phyloP scores from a whole-genome alignment of 768 basidiomycete species.

The Postia placenta region DNA sequence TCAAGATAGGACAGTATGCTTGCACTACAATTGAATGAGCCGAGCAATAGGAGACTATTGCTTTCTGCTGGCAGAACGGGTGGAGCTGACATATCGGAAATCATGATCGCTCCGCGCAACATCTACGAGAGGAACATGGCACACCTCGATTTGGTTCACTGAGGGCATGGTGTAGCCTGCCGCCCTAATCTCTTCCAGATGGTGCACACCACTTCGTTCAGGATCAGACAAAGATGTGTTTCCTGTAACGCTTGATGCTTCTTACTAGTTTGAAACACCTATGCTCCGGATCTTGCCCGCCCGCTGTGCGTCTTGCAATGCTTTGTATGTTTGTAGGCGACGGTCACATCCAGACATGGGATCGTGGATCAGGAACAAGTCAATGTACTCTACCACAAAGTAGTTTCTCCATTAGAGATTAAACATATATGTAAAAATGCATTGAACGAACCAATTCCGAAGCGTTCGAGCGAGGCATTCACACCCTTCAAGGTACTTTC shows the following conservation, averaged over 20 bases:
- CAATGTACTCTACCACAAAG: constrained; percentile 34
- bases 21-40: constrained; percentile 31
- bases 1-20: constrained; percentile 61
- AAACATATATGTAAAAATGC: background rate
- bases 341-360: constrained; percentile 31
- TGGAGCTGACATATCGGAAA: constrained; percentile 50
- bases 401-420: background rate
- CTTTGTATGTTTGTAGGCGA: constrained; percentile 36
- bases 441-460: constrained; percentile 47
- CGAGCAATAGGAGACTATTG: constrained; percentile 65
- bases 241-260: too few species aligned
- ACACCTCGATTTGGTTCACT: constrained; percentile 81
- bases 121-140: constrained; percentile 5
- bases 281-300: constrained; percentile 32
- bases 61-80: constrained; percentile 75
- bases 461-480: constrained; percentile 50
- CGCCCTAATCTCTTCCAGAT: constrained; percentile 66
- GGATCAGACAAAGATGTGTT: background rate
- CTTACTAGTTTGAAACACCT: constrained; percentile 47
- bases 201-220: constrained; percentile 50
- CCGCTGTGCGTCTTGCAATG: constrained; percentile 27
- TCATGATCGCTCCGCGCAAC: background rate
- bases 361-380: constrained; percentile 43
- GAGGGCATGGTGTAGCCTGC: constrained; percentile 60
- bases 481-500: constrained; percentile 57